These are phyloP conservation scores for Geum urbanum DNA, from an alignment of 306 rosid species.

Conservation along the genomic window DNA sequence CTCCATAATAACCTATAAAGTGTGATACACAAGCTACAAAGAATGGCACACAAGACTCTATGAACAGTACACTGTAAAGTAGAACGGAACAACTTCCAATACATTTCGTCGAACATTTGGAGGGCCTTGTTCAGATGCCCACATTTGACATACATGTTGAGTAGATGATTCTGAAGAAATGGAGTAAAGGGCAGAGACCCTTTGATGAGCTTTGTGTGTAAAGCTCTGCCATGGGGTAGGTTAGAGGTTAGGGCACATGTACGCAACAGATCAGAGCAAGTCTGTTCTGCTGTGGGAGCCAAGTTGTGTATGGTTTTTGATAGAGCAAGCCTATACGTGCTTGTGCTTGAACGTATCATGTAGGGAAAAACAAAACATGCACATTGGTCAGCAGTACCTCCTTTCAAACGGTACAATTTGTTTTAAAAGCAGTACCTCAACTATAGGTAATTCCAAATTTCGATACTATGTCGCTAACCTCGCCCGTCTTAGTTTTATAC, in stretches of 20 bases:
- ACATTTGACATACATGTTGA: conserved; percentile 49
- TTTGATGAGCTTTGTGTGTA: conserved; percentile 51
- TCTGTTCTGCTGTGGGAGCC: conserved; percentile 27
- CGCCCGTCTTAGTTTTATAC: too few species aligned
- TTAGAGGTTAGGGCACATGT: conserved; percentile 33
- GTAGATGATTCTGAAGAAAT: conserved; percentile 57
- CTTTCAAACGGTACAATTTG: too few species aligned
- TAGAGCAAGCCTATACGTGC: conserved; percentile 13
- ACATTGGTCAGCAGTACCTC: too few species aligned
- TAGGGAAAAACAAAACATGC: background rate
- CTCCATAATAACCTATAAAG: too few species aligned
- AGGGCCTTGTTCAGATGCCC: conserved; percentile 45
- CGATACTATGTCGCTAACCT: too few species aligned
- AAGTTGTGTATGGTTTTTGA: conserved; percentile 3
- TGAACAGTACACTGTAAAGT: too few species aligned
- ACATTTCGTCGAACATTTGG: conserved; percentile 68
- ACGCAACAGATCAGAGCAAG: conserved; percentile 39
- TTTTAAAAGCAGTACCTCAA: too few species aligned
- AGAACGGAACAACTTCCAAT: too few species aligned
- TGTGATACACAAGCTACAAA: too few species aligned
- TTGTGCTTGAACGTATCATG: background rate
- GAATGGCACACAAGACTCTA: too few species aligned
- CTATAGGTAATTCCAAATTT: too few species aligned
- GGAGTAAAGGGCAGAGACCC: conserved; percentile 46
- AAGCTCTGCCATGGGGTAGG: conserved; percentile 44